A percentile compares a stretch with the other conserved stretches of the same genome.
phyloP scores from a whole-genome alignment of 1,284 basidiomycete genomes.

The Cerioporus squamosus region DNA sequence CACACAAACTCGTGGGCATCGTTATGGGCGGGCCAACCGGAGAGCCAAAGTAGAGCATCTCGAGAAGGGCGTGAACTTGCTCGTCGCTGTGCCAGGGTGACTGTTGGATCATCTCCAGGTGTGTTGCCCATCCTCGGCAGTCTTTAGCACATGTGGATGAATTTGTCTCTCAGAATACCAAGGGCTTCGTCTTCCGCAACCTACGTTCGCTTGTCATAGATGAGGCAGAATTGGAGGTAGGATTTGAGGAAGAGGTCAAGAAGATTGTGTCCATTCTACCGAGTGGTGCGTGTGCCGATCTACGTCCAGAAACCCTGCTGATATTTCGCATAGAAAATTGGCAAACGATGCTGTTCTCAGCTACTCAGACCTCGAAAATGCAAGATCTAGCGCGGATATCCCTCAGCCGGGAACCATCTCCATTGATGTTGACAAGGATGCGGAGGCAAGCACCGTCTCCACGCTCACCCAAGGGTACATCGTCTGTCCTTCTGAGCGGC shows the following conservation, averaged over 20 bases:
- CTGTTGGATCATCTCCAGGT: slow-evolving; percentile 93
- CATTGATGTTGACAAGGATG: slow-evolving; percentile 93
- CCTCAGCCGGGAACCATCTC: slow-evolving; percentile 93
- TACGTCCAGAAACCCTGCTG: background rate
- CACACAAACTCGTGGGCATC: slow-evolving; percentile 97
- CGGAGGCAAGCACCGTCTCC: slow-evolving; percentile 88
- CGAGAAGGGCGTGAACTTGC: slow-evolving; percentile 92
- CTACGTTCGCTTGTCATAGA: slow-evolving; percentile 95
- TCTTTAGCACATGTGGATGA: background rate
- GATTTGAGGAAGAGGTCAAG: slow-evolving; percentile 99
- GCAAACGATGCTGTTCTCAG: slow-evolving; percentile 98
- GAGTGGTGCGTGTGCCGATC: slow-evolving; percentile 59
- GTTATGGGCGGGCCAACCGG: slow-evolving; percentile 95
- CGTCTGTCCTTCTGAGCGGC: slow-evolving; percentile 88
- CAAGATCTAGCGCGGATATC: slow-evolving; percentile 97
- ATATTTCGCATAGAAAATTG: slow-evolving; percentile 69
- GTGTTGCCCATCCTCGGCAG: slow-evolving; percentile 28
- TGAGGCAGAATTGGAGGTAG: slow-evolving; percentile 97
- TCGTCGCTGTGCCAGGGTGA: slow-evolving; percentile 94
- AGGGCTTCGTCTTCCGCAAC: slow-evolving; percentile 95
- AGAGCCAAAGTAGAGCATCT: slow-evolving; percentile 96
- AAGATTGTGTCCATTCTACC: slow-evolving; percentile 92
- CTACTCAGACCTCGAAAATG: slow-evolving; percentile 98
- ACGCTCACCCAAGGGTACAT: slow-evolving; percentile 98
- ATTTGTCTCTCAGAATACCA: slow-evolving; percentile 76